A percentile compares a stretch with the other conserved stretches of the same genome.
Evolutionary conservation across 2,329 filamentous ascomycete genomes (phyloP).

Genomic region (Thelonectria olida): DNA sequence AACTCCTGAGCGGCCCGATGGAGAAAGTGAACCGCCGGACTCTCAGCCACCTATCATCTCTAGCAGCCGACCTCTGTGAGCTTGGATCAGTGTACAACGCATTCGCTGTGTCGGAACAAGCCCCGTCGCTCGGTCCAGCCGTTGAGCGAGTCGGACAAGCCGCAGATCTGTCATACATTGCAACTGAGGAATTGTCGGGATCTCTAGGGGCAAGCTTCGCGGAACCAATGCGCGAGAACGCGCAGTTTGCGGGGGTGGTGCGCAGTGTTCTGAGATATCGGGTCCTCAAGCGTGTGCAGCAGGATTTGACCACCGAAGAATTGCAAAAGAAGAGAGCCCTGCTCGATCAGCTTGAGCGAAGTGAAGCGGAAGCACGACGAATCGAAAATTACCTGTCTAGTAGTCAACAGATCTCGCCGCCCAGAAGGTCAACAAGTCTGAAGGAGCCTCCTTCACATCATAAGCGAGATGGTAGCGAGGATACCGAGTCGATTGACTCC

Average conservation of each 20-base stretch:
- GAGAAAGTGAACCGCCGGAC: conserved; percentile 96
- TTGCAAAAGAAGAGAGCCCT: conserved; percentile 85
- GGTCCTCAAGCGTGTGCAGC: conserved; percentile 92
- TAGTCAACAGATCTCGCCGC: conserved; percentile 72
- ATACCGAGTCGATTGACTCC: conserved; percentile 91
- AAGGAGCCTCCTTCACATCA: conserved; percentile 60
- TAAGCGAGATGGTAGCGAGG: conserved; percentile 71
- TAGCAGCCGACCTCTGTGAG: conserved; percentile 90
- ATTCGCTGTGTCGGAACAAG: conserved; percentile 93
- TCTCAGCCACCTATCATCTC: conserved; percentile 82
- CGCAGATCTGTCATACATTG: conserved; percentile 94
- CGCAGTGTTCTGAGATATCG: conserved; percentile 88
- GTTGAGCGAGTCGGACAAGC: conserved; percentile 96
- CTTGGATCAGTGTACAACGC: conserved; percentile 96
- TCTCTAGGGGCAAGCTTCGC: conserved; percentile 93
- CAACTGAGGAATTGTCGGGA: conserved; percentile 88
- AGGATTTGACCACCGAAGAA: conserved; percentile 96
- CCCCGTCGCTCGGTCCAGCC: conserved; percentile 85
- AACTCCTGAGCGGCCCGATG: conserved; percentile 88
- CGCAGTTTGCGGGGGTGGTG: conserved; percentile 96
- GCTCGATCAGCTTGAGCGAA: conserved; percentile 89
- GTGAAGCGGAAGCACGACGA: conserved; percentile 89
- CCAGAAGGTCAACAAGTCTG: conserved; percentile 70
- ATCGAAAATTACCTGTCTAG: conserved; percentile 92
- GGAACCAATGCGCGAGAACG: conserved; percentile 96